Evolutionary conservation across 163 green algal genomes (phyloP).

Genomic region (Dunaliella salina): DNA sequence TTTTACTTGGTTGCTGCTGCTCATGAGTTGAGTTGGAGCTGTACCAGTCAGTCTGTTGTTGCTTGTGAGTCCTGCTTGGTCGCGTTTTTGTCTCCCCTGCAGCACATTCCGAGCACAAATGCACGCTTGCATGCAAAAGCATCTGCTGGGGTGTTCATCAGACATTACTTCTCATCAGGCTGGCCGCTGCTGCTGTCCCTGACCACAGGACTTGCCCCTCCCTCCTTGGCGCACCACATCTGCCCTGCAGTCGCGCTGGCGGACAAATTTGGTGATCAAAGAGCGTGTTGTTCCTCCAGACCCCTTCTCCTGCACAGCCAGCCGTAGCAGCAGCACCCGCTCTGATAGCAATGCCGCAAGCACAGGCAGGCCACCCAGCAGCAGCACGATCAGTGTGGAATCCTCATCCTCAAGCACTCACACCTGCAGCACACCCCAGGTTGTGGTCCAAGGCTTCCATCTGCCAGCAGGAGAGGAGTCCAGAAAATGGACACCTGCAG

Average conservation of each 20-base stretch:
- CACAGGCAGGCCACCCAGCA: too few species aligned
- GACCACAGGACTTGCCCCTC: background rate
- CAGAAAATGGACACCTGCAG: too few species aligned
- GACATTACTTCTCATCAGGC: background rate
- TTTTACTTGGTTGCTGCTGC: too few species aligned
- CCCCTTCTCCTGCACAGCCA: too few species aligned
- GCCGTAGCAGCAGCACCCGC: background rate
- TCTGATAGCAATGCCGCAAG: background rate
- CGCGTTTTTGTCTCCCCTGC: too few species aligned
- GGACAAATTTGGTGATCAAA: background rate
- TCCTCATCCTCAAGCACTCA: background rate
- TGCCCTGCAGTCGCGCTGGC: background rate
- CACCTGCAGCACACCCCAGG: background rate
- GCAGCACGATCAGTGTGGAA: background rate
- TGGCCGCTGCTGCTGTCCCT: background rate
- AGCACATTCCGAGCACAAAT: too few species aligned
- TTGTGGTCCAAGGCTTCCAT: background rate
- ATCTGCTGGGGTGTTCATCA: background rate
- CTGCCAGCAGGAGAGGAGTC: background rate
- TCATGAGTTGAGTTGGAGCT: too few species aligned
- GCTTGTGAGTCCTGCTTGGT: too few species aligned
- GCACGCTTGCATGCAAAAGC: too few species aligned
- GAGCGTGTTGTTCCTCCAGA: background rate
- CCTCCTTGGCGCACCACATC: background rate
- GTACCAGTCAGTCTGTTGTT: too few species aligned